Percentiles rank a stretch among this genome's conserved stretches.
Conservation (phyloP, 2,329 filamentous ascomycete genomes). For the Aphanocladium album region DNA sequence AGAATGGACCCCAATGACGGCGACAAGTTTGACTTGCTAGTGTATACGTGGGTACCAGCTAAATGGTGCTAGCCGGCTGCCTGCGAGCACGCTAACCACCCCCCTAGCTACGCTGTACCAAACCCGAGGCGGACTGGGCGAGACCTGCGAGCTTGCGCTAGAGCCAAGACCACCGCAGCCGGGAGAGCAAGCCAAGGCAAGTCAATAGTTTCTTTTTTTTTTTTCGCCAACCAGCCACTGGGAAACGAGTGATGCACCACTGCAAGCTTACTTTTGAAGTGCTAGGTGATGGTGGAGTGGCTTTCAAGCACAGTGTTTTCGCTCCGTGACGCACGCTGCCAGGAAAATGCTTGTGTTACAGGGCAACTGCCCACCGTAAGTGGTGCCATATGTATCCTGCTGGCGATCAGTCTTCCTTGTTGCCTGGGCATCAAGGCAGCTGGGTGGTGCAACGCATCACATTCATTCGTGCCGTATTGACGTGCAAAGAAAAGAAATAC, state of each 20-base stretch:
- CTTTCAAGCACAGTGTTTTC: not conserved
- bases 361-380: too few relatives aligned
- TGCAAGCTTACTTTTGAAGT: not conserved
- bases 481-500: too few relatives aligned
- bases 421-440: too few relatives aligned
- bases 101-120: not conserved
- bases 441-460: too few relatives aligned
- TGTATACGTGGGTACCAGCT: too few relatives aligned
- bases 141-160: not conserved
- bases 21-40: not conserved
- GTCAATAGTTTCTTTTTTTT: not conserved
- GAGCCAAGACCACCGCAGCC: not conserved
- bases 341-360: too few relatives aligned
- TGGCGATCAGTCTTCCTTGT: too few relatives aligned
- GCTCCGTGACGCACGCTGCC: not conserved
- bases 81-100: not conserved
- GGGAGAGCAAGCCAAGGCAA: too few relatives aligned
- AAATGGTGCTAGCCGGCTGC: not conserved
- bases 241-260: not conserved
- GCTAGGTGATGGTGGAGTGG: not conserved
- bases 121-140: not conserved
- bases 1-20: slow-evolving; percentile 4
- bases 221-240: too few relatives aligned
- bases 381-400: too few relatives aligned
- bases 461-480: too few relatives aligned